Base-by-base conservation (phyloP, 1,284 basidiomycete species). In the Melampsora larici-populina region DNA sequence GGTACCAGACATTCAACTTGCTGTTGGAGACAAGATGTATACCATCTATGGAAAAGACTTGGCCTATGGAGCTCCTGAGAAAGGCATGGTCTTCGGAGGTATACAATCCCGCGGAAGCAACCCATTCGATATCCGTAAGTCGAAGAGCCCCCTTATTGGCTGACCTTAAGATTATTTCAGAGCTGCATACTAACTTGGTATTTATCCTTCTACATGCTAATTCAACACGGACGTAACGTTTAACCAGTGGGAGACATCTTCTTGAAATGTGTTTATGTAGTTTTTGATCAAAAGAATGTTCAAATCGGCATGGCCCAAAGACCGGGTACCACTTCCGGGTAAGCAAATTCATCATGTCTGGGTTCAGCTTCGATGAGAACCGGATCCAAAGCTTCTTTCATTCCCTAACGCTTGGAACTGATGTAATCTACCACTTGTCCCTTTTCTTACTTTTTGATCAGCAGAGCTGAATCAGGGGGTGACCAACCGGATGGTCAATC, bases 91-190 rank as follows among this genome's bases (percentile, higher is more conserved):
- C 76, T 84, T 85, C 78, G 83, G 82, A 81, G 69, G 84, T 82
- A 83, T 86, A 64, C 85, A 86, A 81, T 84, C 84, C 72, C 80
- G 85, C 11, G 85, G 85, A 1, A 81, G 84, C 79, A 81, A 84
- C 26, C 80, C 80, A 68, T 84, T 84, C 70, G 84, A 85, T 79
- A 86, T 86, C 79, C 84, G 85, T 72, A 84, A 85, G 11, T 84
- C 84, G 78, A 82, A 67, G n/a, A 64, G 21, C 7, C 18, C 15
- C 26, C 15, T 64, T 64, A 21, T 33, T 64, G 1, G 29, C 33
- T 64, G 18, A 1, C 17, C 55, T 21, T 24, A 24, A 24, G 29
- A 6, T 60, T 21, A 24, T 60, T n/a, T 21, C 11, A 60, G 43
- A 46, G 43, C 43, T 46, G 15, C 15, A 17, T 17, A 46, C 11